phyloP scores from a whole-genome alignment of 2,329 filamentous ascomycete genomes.

The Phaeophleospora eucalypticola region DNA sequence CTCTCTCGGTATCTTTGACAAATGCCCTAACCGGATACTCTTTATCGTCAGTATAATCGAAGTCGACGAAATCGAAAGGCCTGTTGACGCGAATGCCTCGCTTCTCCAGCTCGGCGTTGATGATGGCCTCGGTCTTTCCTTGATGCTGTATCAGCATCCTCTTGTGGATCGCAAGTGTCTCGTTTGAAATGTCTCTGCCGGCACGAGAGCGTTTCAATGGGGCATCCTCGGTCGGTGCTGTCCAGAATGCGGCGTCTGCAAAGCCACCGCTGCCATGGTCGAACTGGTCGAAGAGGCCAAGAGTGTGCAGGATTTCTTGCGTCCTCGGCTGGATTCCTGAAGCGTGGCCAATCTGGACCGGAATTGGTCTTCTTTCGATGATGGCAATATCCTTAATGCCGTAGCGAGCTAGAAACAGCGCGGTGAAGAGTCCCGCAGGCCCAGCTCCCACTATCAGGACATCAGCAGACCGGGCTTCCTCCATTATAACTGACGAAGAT shows the following conservation, averaged over 20 bases:
- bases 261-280: background rate
- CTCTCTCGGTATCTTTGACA: background rate
- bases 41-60: background rate
- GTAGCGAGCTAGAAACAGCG: background rate
- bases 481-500: no score
- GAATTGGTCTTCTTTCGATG: background rate
- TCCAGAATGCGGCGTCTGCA: background rate
- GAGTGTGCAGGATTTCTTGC: background rate
- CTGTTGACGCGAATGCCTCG: background rate
- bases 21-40: background rate
- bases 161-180: background rate
- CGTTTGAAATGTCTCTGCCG: background rate
- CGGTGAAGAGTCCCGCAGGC: constrained; percentile 33
- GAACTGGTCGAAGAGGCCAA: background rate
- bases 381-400: background rate
- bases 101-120: background rate
- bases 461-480: constrained; percentile 30
- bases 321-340: constrained; percentile 1
- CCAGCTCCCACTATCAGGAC: constrained; percentile 50
- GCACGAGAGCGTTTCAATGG: background rate
- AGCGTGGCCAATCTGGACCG: background rate
- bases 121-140: background rate
- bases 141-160: background rate
- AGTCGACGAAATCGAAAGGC: background rate
- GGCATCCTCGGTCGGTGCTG: background rate